These are phyloP conservation scores for Neobulgaria alba DNA, from an alignment of 2,329 filamentous ascomycete genomes.

Conservation along the genomic window DNA sequence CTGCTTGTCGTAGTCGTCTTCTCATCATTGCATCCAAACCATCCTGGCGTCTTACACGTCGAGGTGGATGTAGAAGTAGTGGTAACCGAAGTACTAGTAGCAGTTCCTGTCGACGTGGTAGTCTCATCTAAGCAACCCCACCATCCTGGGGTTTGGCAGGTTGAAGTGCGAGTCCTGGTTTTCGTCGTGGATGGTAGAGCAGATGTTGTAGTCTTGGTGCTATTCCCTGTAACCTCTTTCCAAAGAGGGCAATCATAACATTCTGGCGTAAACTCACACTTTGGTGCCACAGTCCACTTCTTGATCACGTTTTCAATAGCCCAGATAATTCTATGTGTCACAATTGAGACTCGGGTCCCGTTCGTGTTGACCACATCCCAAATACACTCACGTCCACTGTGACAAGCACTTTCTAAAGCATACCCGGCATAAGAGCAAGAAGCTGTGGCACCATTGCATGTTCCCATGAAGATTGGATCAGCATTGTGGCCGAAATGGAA, in stretches of 20 bases:
- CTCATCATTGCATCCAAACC: slow-evolving; percentile 42
- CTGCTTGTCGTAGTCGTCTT: slow-evolving; percentile 32
- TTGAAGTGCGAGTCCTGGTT: slow-evolving; percentile 66
- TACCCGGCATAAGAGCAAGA: slow-evolving; percentile 89
- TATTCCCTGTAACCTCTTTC: slow-evolving; percentile 72
- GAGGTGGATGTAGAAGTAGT: slow-evolving; percentile 32
- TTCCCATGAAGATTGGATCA: slow-evolving; percentile 89
- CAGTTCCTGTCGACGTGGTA: slow-evolving; percentile 14
- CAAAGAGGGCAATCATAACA: slow-evolving; percentile 87
- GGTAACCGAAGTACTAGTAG: slow-evolving; percentile 21
- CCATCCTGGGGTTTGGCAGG: slow-evolving; percentile 88
- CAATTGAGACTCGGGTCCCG: slow-evolving; percentile 84
- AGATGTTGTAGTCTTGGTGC: slow-evolving; percentile 65
- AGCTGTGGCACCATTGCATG: slow-evolving; percentile 83
- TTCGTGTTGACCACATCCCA: slow-evolving; percentile 91
- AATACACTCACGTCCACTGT: slow-evolving; percentile 77
- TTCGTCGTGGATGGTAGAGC: slow-evolving; percentile 49
- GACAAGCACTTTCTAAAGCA: slow-evolving; percentile 87
- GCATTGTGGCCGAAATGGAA: slow-evolving; percentile 95
- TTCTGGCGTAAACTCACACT: slow-evolving; percentile 65
- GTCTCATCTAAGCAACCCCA: slow-evolving; percentile 43
- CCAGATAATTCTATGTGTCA: slow-evolving; percentile 80
- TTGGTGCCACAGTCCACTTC: slow-evolving; percentile 71
- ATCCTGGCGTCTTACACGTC: slow-evolving; percentile 36
- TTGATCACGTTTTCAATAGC: slow-evolving; percentile 84